These are phyloP conservation scores for Recurvomyces mirabilis DNA, from an alignment of 495 filamentous ascomycete species.

Conservation along the genomic window DNA sequence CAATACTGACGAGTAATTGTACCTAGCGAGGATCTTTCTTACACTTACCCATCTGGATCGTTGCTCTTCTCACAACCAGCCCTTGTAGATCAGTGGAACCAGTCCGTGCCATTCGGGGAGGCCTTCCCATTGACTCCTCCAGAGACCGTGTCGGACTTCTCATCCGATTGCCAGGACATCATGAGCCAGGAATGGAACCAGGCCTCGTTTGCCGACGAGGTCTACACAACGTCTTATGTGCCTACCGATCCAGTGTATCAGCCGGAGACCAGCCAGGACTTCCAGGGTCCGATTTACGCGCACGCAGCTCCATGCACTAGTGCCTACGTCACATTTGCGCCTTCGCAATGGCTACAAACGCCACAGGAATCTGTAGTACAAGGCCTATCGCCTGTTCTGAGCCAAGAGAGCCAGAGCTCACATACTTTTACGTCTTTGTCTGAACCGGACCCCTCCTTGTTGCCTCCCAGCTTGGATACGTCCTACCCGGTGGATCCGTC, in stretches of 20 bases:
- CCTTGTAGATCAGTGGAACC: constrained; percentile 12
- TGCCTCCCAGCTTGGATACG: constrained; percentile 7
- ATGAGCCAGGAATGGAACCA: constrained; percentile 3
- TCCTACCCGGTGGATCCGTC: constrained; percentile 1
- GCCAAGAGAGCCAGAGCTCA: constrained; percentile 20
- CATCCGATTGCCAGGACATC: constrained; percentile 13
- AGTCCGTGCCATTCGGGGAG: constrained; percentile 12
- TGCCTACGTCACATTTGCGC: no score
- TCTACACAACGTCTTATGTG: constrained; percentile 1
- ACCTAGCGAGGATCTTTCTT: constrained; percentile 10
- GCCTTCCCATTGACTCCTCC: constrained; percentile 9
- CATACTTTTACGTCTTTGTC: constrained; percentile 16
- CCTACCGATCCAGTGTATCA: constrained; percentile 2
- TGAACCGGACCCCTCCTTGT: constrained; percentile 10
- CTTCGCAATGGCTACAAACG: constrained; percentile 8
- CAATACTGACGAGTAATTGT: constrained; percentile 11
- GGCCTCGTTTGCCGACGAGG: constrained; percentile 2
- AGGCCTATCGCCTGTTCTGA: constrained; percentile 18
- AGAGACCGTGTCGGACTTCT: constrained; percentile 11
- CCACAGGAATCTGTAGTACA: constrained; percentile 8
- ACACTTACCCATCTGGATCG: constrained; percentile 7
- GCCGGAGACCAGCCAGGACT: neutral
- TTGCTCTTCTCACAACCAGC: constrained; percentile 8
- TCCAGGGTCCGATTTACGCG: neutral
- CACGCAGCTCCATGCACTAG: no score